Evolutionary conservation across 1,139 yeast species (phyloP).

Genomic region (Meyerozyma carpophila): DNA sequence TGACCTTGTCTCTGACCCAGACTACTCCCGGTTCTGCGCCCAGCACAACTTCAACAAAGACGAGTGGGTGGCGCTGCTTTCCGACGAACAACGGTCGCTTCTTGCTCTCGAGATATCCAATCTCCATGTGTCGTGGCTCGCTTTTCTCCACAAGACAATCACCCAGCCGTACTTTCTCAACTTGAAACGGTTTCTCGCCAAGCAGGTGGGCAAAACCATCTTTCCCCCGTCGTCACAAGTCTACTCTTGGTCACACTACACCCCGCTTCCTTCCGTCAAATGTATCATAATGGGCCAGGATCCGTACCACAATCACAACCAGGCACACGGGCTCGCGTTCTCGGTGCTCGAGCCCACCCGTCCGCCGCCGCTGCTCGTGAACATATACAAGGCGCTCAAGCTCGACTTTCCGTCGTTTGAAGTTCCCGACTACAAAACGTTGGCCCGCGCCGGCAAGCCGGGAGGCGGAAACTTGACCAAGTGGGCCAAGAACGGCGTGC

Average conservation of each 20-base stretch:
- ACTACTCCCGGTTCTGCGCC: slow-evolving; percentile 10
- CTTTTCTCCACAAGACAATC: slow-evolving; percentile 60
- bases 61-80: slow-evolving; percentile 50
- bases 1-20: background rate
- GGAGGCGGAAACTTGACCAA: slow-evolving; percentile 65
- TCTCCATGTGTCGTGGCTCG: slow-evolving; percentile 76
- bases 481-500: slow-evolving; percentile 90
- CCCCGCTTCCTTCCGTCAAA: slow-evolving; percentile 70
- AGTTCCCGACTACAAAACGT: slow-evolving; percentile 42
- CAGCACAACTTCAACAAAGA: slow-evolving; percentile 39
- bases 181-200: slow-evolving; percentile 54
- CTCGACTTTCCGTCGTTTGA: slow-evolving; percentile 70
- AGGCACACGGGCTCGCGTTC: slow-evolving; percentile 96
- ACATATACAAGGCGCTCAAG: slow-evolving; percentile 76
- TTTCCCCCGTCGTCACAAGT: slow-evolving; percentile 77
- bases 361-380: slow-evolving; percentile 86
- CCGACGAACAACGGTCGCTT: slow-evolving; percentile 47
- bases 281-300: slow-evolving; percentile 92
- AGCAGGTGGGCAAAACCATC: slow-evolving; percentile 40
- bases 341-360: slow-evolving; percentile 79
- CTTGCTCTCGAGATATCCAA: slow-evolving; percentile 64
- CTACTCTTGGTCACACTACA: slow-evolving; percentile 90
- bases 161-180: slow-evolving; percentile 82
- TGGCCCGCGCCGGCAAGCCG: slow-evolving; percentile 21
- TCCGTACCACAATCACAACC: slow-evolving; percentile 88